phyloP scores from a whole-genome alignment of 202 grass and related monocot species.

The Brachypodium distachyon region DNA sequence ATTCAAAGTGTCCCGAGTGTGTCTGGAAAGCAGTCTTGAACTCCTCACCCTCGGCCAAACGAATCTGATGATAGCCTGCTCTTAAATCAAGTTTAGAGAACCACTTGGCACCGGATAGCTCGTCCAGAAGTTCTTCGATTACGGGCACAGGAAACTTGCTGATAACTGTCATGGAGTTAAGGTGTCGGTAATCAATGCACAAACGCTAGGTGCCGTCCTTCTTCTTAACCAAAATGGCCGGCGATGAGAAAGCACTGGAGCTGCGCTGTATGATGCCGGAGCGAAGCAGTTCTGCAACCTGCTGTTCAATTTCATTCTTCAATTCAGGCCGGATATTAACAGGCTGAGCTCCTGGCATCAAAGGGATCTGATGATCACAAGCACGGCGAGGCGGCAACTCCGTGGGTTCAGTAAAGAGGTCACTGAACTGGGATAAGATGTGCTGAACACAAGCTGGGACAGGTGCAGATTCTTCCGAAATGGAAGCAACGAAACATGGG shows the following conservation, averaged over 20 bases:
- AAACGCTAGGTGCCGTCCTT: not conserved
- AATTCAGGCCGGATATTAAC: not conserved
- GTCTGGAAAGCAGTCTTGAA: no score
- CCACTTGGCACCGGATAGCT: no score
- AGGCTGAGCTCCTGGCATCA: not conserved
- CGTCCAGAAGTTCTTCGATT: no score
- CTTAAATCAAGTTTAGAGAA: no score
- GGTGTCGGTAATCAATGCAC: not conserved
- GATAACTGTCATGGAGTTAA: not conserved
- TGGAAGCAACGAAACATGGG: not conserved
- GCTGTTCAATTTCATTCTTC: not conserved
- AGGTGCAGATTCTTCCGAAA: not conserved
- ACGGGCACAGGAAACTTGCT: no score
- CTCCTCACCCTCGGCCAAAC: no score
- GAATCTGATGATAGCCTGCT: no score
- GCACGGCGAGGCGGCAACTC: no score
- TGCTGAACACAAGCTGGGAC: not conserved
- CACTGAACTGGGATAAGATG: not conserved
- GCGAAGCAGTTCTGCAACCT: not conserved
- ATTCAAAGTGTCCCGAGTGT: no score
- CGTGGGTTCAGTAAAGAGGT: not conserved
- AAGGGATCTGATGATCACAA: not conserved
- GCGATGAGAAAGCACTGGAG: not conserved
- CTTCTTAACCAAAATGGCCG: not conserved
- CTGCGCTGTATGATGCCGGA: not conserved